phyloP scores from a whole-genome alignment of 2,329 filamentous ascomycete genomes.

The Hymenoscyphus fructigenus region DNA sequence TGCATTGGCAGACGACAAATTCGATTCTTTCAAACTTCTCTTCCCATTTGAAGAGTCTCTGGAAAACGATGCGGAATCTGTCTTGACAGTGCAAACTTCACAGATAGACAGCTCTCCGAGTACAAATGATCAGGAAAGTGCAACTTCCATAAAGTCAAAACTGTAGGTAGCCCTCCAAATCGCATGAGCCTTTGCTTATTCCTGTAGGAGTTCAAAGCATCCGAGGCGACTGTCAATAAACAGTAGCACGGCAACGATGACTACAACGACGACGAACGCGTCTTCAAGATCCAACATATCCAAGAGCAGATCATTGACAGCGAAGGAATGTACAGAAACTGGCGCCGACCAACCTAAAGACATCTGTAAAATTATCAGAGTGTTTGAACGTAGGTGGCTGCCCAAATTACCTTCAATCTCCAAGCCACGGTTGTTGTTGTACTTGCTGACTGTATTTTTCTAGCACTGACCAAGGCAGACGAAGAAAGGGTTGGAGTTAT shows the following conservation, averaged over 20 bases:
- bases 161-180: not conserved
- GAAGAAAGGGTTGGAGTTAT: not conserved
- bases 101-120: not conserved
- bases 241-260: conserved; percentile 3
- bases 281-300: not conserved
- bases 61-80: not conserved
- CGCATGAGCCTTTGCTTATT: not conserved
- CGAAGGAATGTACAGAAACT: not conserved
- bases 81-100: not conserved
- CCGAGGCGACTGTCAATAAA: not conserved
- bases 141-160: not conserved
- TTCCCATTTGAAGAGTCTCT: not conserved
- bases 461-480: not conserved
- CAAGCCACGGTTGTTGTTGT: not conserved
- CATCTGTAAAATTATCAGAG: not conserved
- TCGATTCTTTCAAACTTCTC: not conserved
- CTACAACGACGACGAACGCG: not conserved
- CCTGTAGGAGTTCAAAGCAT: not conserved
- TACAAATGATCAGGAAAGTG: not conserved
- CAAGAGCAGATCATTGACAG: not conserved
- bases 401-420: no score
- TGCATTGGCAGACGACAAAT: not conserved
- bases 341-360: not conserved
- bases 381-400: not conserved
- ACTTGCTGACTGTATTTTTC: not conserved